phyloP scores from a whole-genome alignment of 2,329 filamentous ascomycete genomes.

The Scytalidium sp. region DNA sequence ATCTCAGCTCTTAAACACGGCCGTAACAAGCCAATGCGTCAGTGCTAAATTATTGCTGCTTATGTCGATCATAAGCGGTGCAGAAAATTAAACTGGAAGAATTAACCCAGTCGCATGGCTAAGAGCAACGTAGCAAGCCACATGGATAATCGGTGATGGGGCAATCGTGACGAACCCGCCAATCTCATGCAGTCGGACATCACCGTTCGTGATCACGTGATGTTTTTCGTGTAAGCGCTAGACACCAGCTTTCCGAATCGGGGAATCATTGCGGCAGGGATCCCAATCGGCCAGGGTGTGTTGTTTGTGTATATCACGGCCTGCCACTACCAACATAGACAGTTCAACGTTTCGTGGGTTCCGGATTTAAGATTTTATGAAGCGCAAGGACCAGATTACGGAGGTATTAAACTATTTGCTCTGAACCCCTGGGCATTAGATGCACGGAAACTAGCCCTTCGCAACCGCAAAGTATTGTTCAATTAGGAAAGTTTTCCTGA shows the following conservation, averaged over 20 bases:
- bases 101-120: background rate
- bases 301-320: no score
- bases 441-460: background rate
- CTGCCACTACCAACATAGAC: no score
- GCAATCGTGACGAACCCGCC: no score
- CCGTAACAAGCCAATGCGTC: no score
- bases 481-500: background rate
- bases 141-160: background rate
- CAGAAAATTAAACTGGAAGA: no score
- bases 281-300: background rate
- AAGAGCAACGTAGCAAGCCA: background rate
- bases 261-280: background rate
- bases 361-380: background rate
- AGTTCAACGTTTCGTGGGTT: no score
- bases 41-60: no score
- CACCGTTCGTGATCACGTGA: no score
- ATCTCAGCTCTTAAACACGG: background rate
- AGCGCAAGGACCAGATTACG: background rate
- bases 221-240: background rate
- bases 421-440: background rate
- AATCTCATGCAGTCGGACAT: no score
- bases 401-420: background rate
- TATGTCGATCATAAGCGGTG: no score
- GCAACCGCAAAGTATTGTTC: background rate
- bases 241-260: background rate